Conservation (phyloP, 2,329 filamentous ascomycete species). For the Diaporthe ilicicola region DNA sequence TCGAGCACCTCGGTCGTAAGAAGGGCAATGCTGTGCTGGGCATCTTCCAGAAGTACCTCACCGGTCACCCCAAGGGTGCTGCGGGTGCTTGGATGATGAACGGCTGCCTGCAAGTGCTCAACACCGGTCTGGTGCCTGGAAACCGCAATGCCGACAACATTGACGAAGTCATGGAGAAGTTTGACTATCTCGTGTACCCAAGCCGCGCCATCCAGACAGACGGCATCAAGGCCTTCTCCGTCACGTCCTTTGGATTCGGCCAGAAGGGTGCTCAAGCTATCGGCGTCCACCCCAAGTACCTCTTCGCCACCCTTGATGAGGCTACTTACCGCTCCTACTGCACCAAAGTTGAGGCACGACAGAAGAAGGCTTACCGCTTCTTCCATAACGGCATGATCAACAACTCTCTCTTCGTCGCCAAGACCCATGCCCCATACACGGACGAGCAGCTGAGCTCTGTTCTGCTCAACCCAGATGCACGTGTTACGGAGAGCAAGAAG, state of each 20-base stretch:
- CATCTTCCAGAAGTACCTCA: slow-evolving; percentile 99
- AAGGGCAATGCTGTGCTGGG: slow-evolving; percentile 97
- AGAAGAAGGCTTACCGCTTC: slow-evolving; percentile 99
- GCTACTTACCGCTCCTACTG: slow-evolving; percentile 84
- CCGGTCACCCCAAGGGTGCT: slow-evolving; percentile 98
- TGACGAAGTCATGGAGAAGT: slow-evolving; percentile 95
- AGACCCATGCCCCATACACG: slow-evolving; percentile 88
- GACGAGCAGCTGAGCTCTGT: slow-evolving; percentile 87
- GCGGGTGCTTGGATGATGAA: slow-evolving; percentile 99
- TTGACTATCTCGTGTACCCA: slow-evolving; percentile 97
- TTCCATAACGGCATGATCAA: slow-evolving; percentile 99
- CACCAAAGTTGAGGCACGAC: slow-evolving; percentile 86
- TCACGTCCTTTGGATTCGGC: slow-evolving; percentile 98
- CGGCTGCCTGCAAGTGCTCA: slow-evolving; percentile 93
- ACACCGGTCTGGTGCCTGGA: slow-evolving; percentile 91
- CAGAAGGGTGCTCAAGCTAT: slow-evolving; percentile 99
- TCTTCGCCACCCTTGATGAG: slow-evolving; percentile 93
- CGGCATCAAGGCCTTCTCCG: slow-evolving; percentile 97
- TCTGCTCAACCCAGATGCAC: slow-evolving; percentile 92
- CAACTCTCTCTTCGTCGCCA: slow-evolving; percentile 97
- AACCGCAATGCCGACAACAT: slow-evolving; percentile 99
- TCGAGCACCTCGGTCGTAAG: slow-evolving; percentile 90
- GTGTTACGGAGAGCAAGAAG: slow-evolving; percentile 88
- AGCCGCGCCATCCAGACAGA: slow-evolving; percentile 96
- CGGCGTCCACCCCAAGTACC: slow-evolving; percentile 94